These are phyloP conservation scores for Dicorynia guianensis DNA, from an alignment of 306 rosid genomes.

Conservation along the genomic window DNA sequence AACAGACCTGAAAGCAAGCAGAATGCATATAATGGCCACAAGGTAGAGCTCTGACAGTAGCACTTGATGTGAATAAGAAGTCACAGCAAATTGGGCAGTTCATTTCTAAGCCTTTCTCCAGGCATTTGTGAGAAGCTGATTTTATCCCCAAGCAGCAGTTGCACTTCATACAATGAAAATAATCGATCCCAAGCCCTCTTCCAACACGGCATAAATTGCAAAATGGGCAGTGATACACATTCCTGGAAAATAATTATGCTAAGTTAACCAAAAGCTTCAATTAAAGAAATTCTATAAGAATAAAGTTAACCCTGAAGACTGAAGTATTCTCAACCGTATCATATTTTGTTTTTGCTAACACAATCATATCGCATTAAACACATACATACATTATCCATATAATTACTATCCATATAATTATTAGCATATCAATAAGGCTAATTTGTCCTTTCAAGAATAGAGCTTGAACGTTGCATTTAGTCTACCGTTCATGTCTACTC, in stretches of 20 bases:
- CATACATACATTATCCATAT: neutral
- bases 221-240: conserved; percentile 97
- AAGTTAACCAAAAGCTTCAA: conserved; percentile 13
- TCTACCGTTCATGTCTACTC: conserved; percentile 23
- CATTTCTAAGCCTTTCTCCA: conserved; percentile 94
- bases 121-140: conserved; percentile 83
- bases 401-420: no score
- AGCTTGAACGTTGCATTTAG: conserved; percentile 10
- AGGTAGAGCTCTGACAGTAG: conserved; percentile 88
- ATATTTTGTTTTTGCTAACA: conserved; percentile 18
- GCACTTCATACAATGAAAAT: conserved; percentile 98
- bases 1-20: conserved; percentile 95
- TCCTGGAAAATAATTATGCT: conserved; percentile 53
- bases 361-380: conserved; percentile 22
- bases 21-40: conserved; percentile 99
- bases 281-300: conserved; percentile 33
- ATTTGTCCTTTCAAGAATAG: neutral
- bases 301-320: conserved; percentile 8
- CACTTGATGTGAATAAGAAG: conserved; percentile 92
- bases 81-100: conserved; percentile 99
- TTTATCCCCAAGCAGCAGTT: conserved; percentile 95
- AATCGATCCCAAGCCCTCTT: conserved; percentile 93
- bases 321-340: conserved; percentile 24
- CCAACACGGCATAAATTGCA: conserved; percentile 99
- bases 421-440: neutral